phyloP scores from a whole-genome alignment of 768 basidiomycete genomes.

The Auriscalpium orientale region DNA sequence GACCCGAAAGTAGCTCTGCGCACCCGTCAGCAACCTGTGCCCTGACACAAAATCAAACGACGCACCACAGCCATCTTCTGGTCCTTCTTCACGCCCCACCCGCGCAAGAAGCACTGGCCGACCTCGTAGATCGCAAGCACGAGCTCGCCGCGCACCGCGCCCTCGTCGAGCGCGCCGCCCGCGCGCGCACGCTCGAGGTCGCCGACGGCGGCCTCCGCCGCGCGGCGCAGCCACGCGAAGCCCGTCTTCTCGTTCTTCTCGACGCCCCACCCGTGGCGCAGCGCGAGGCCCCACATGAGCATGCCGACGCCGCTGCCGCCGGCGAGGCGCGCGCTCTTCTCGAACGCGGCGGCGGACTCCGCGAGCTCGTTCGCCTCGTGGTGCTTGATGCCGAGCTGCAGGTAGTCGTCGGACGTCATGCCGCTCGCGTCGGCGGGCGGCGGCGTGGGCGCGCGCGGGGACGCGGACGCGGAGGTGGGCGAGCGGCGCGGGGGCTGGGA shows the following conservation, averaged over 20 bases:
- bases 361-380: slow-evolving; percentile 66
- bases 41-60: slow-evolving; percentile 11
- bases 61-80: slow-evolving; percentile 84
- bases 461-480: not conserved
- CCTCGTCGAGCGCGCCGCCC: slow-evolving; percentile 36
- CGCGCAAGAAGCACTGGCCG: slow-evolving; percentile 87
- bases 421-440: slow-evolving; percentile 6
- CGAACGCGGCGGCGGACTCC: slow-evolving; percentile 68
- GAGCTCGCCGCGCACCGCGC: slow-evolving; percentile 62
- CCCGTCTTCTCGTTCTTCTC: slow-evolving; percentile 69
- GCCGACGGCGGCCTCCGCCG: slow-evolving; percentile 72
- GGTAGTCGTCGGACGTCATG: slow-evolving; percentile 53
- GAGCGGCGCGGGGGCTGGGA: not conserved
- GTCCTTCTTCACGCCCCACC: slow-evolving; percentile 84
- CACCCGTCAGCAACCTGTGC: not conserved
- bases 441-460: not conserved
- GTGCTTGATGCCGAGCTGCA: slow-evolving; percentile 70
- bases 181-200: slow-evolving; percentile 61
- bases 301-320: slow-evolving; percentile 87
- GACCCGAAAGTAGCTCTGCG: slow-evolving; percentile 73
- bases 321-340: slow-evolving; percentile 60
- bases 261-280: slow-evolving; percentile 87
- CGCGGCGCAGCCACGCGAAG: slow-evolving; percentile 77
- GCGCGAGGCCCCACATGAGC: slow-evolving; percentile 85
- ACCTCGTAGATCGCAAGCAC: slow-evolving; percentile 89